Evolutionary conservation across 2,329 filamentous ascomycete species (phyloP), one percentile per base, ranked within the genome.

Genomic region (Cercospora citrullina): DNA sequence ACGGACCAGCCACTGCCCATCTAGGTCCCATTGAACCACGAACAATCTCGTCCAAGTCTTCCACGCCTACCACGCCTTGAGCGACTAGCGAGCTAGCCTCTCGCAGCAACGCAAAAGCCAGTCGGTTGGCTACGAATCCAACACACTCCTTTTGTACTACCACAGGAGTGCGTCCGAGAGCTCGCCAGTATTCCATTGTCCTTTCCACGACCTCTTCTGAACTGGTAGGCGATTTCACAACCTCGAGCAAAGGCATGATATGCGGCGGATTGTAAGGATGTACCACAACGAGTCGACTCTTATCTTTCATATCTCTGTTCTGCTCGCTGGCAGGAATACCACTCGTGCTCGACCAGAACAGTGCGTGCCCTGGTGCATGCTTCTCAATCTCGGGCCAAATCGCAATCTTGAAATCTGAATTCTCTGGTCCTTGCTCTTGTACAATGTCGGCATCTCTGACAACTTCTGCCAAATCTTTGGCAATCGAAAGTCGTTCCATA

Each of bases 231-330:
- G 36, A 39, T 2, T 14, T 39, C 36, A 39, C 36, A 3, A 39
- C 36, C 36, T 39, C 36, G 16, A 39, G 16, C 6, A 39, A n/a
- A n/a, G 36, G 36, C 36, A 39, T 39, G 1, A 39, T 81, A 70
- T 88, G 86, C 1, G 87, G 87, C 23, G 85, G 87, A 64, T 89
- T 89, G 75, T 86, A 89, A 0, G 87, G 87, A 74, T 89, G 87
- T 4, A 87, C 85, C 1, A 88, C 83, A 0, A 88, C 69, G 2
- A 89, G 74, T 1, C 86, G 77, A n/a, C 74, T 69, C 60, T 77
- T 75, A 30, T 84, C 79, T 23, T 76, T 71, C 81, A 85, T 84
- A 3, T 78, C 70, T 16, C 68, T 66, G 8, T 76, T 77, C 70
- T 88, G 86, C 26, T 76, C 77, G 0, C 84, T 86, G 0, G 86